Evolutionary conservation across 257 asterid species (phyloP).

Genomic region (Solanum dulcamara): DNA sequence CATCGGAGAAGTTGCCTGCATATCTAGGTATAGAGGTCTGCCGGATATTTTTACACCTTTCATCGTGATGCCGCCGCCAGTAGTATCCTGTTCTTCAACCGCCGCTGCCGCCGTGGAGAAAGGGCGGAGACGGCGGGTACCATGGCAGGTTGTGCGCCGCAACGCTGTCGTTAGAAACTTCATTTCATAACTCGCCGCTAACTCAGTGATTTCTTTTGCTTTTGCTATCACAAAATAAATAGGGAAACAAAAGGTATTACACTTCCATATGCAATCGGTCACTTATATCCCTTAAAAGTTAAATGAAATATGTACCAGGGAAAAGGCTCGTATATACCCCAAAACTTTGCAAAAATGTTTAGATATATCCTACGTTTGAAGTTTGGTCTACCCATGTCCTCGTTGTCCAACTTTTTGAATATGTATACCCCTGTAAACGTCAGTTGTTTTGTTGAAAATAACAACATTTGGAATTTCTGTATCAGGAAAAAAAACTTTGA

Average conservation of each 20-base stretch:
- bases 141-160: conserved; percentile 33
- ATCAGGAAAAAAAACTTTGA: background rate
- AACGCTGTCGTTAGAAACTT: conserved; percentile 43
- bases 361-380: no score
- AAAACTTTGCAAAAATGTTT: no score
- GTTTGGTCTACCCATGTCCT: no score
- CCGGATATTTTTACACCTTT: conserved; percentile 93
- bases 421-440: background rate
- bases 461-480: no score
- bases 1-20: conserved; percentile 97
- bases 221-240: background rate
- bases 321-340: no score
- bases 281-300: no score
- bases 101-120: conserved; percentile 41
- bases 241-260: no score
- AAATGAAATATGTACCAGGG: no score
- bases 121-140: conserved; percentile 4
- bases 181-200: background rate
- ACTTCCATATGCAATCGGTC: no score
- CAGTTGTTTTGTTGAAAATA: no score
- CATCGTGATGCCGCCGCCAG: conserved; percentile 51
- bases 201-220: background rate
- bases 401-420: no score
- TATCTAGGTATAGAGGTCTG: conserved; percentile 85
- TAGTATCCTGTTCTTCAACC: conserved; percentile 29